These are phyloP conservation scores for Solanum clarkiae DNA, from an alignment of 257 asterid genomes.

Conservation along the genomic window DNA sequence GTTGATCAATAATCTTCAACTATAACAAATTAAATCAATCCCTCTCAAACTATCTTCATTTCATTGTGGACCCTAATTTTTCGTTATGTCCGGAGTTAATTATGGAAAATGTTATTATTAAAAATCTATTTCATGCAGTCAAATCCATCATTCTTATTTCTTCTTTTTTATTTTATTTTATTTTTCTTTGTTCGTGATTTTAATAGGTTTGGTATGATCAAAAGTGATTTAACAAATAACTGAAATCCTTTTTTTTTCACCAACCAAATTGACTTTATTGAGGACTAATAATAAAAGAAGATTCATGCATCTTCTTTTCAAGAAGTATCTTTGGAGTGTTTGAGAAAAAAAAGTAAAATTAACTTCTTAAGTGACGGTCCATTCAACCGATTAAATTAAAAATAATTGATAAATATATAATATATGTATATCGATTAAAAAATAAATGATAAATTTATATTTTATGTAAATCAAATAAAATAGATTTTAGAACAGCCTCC, in stretches of 20 bases:
- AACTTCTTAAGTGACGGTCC: not conserved
- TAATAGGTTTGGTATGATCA: not conserved
- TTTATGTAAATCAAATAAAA: not conserved
- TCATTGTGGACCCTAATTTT: conserved; percentile 30
- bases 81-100: conserved; percentile 47
- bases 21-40: conserved; percentile 23
- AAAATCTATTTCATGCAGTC: conserved; percentile 1
- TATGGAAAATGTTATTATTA: conserved; percentile 9
- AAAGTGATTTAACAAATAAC: conserved; percentile 7
- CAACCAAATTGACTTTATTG: conserved; percentile 30
- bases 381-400: not conserved
- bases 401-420: not conserved
- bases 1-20: not conserved
- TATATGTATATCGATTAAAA: not conserved
- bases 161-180: not conserved
- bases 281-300: not conserved
- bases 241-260: conserved; percentile 6
- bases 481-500: not conserved
- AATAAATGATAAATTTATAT: not conserved
- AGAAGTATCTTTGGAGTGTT: not conserved
- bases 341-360: not conserved
- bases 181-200: not conserved
- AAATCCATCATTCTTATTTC: not conserved
- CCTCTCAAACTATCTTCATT: conserved; percentile 9
- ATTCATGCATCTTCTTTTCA: not conserved